A percentile compares a stretch with the other conserved stretches of the same genome.
These are phyloP conservation scores for Termitomyces eurrhizus DNA, from an alignment of 768 basidiomycete species.

Conservation along the genomic window DNA sequence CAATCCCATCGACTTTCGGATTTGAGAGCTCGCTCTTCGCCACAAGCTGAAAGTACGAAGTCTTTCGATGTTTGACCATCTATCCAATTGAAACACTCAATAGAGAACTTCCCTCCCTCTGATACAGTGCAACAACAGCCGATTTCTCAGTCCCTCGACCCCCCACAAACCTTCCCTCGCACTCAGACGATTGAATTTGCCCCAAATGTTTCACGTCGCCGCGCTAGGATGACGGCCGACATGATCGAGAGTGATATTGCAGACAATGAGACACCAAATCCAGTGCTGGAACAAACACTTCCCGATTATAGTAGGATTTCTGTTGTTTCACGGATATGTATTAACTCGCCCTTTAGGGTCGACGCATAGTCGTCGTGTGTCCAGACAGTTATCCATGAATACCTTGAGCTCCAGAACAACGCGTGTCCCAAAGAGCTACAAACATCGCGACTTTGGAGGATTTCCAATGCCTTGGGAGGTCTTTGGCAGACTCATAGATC, in stretches of 20 bases:
- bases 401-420: slow-evolving; percentile 17
- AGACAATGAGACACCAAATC: slow-evolving; percentile 9
- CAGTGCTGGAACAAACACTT: slow-evolving; percentile 4
- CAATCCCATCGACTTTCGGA: slow-evolving; percentile 34
- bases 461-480: slow-evolving; percentile 70
- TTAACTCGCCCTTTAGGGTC: slow-evolving; percentile 13
- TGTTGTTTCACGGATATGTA: neutral
- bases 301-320: slow-evolving; percentile 15
- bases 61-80: neutral
- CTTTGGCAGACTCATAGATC: slow-evolving; percentile 42
- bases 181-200: slow-evolving; percentile 40
- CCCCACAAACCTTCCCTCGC: slow-evolving; percentile 27
- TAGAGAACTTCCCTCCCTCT: slow-evolving; percentile 32
- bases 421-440: slow-evolving; percentile 22
- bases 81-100: neutral
- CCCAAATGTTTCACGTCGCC: slow-evolving; percentile 26
- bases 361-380: slow-evolving; percentile 14
- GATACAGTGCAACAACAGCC: slow-evolving; percentile 28
- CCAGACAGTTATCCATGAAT: slow-evolving; percentile 17
- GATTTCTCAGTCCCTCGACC: slow-evolving; percentile 5
- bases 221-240: slow-evolving; percentile 16
- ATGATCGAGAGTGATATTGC: slow-evolving; percentile 12
- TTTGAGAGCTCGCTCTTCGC: slow-evolving; percentile 29
- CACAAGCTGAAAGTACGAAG: slow-evolving; percentile 29
- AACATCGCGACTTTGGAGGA: slow-evolving; percentile 59